Base-by-base conservation (phyloP, 2,329 filamentous ascomycete genomes). In the Davidsoniella virescens region DNA sequence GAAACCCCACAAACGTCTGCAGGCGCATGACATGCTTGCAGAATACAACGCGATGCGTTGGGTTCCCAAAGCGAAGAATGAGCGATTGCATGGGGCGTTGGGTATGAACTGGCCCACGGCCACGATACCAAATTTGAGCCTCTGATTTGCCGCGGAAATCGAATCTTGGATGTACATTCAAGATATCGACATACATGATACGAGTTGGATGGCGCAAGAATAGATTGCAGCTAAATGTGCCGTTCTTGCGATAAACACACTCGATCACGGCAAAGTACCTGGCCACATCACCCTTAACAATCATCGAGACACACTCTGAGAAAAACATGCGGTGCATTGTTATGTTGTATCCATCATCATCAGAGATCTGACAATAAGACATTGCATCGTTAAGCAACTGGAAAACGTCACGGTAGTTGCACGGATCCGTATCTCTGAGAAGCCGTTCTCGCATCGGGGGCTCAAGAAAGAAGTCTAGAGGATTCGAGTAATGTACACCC, bases 141-240 rank as follows among this genome's bases (percentile, higher is more conserved):
- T 37, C 41, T 3, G 20, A 14, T n/a, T 44, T 29, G 17, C 18
- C 33, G 3, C 20, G 10, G 16, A 26, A 5, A 17, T 44, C 36
- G 9, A 18, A n/a, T 17, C 18, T 12, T 8, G 40, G 41, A 14
- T 33, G 17, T 16, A 47, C 43, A 20, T 20, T 37, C 29, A 16
- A 9, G 10, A 43, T 26, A 37, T 53, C 43, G 17, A 53, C 41
- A 10, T 53, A 44, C n/a, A 53, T 53, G 26, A 53, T 50, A 5
- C 44, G 47, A 20, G 29, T 44, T 4, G 41, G 7, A 18, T 53
- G 51, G 2, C 51, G 51, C 8, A 50, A 12, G 18, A 50, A 53
- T 4, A 53, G 23, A n/a, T 39, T 53, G 26, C 36, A 17, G 14
- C 39, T 33, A 4, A 39, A 9, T 3, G 36, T 9, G 14, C 47